These are phyloP conservation scores for Phytopythium boreale DNA, from an alignment of 352 stramenopile species.

Conservation along the genomic window DNA sequence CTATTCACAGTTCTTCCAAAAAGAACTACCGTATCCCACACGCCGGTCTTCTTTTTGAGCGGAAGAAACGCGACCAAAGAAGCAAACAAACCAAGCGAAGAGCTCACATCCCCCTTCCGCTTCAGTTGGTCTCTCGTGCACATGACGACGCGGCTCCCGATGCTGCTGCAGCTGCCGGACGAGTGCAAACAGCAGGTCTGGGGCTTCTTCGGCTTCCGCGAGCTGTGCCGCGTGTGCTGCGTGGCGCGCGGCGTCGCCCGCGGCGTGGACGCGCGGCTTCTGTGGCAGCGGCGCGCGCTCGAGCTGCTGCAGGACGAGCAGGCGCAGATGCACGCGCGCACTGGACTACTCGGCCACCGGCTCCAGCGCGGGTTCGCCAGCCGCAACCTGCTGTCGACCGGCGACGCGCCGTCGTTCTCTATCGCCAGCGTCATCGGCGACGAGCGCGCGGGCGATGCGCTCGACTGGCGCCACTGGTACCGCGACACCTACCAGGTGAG, in stretches of 20 bases:
- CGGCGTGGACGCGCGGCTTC: constrained; percentile 28
- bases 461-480: constrained; percentile 58
- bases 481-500: constrained; percentile 47
- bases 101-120: not conserved
- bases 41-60: too few species aligned
- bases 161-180: constrained; percentile 47
- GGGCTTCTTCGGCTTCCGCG: constrained; percentile 37
- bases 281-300: constrained; percentile 39
- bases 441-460: constrained; percentile 10
- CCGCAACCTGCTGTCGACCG: constrained; percentile 23
- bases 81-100: too few species aligned
- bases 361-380: constrained; percentile 30
- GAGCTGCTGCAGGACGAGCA: constrained; percentile 24
- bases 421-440: not conserved
- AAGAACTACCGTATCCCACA: too few species aligned
- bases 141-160: constrained; percentile 1
- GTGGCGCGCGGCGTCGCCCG: constrained; percentile 24
- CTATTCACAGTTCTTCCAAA: too few species aligned
- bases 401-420: not conserved
- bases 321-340: constrained; percentile 12
- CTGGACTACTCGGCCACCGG: constrained; percentile 18
- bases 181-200: constrained; percentile 68
- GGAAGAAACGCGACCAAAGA: too few species aligned
- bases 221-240: constrained; percentile 51
- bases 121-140: too few species aligned